Percentiles rank a stretch among this genome's conserved stretches.
Evolutionary conservation across 768 basidiomycete genomes (phyloP).

Genomic region (Chiua virens): DNA sequence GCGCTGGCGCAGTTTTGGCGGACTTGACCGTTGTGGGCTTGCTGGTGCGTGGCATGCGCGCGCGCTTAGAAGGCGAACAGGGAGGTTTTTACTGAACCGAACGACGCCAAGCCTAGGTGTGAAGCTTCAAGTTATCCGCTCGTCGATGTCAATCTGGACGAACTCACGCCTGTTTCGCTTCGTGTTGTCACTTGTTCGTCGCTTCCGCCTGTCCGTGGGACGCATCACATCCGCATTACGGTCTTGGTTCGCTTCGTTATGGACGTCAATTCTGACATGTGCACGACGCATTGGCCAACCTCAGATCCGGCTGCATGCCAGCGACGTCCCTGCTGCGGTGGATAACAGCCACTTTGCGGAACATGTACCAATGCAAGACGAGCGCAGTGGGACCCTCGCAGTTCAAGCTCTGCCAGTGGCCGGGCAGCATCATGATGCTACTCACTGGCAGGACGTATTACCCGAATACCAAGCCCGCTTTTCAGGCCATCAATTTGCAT

Average conservation of each 20-base stretch:
- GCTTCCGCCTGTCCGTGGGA: not conserved
- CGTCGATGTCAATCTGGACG: not conserved
- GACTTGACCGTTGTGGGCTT: slow-evolving; percentile 3
- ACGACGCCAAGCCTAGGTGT: no score
- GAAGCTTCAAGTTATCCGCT: no score
- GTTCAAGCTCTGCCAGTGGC: no score
- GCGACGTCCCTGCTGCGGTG: not conserved
- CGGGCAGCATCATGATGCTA: not conserved
- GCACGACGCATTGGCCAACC: not conserved
- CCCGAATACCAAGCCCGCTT: not conserved
- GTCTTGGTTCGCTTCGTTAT: not conserved
- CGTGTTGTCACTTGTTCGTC: slow-evolving; percentile 3
- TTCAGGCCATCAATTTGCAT: not conserved
- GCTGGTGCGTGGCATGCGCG: not conserved
- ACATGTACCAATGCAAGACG: not conserved
- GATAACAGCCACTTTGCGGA: not conserved
- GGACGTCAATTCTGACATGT: not conserved
- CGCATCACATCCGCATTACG: slow-evolving; percentile 1
- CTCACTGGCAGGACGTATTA: not conserved
- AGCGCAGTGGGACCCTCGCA: slow-evolving; percentile 1
- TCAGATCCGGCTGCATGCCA: not conserved
- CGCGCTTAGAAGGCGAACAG: no score
- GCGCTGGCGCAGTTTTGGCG: not conserved
- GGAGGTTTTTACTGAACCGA: no score
- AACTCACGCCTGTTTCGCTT: not conserved